A percentile compares a stretch with the other conserved stretches of the same genome.
phyloP scores from a whole-genome alignment of 805 yeast genomes.

The Candida michaelii region DNA sequence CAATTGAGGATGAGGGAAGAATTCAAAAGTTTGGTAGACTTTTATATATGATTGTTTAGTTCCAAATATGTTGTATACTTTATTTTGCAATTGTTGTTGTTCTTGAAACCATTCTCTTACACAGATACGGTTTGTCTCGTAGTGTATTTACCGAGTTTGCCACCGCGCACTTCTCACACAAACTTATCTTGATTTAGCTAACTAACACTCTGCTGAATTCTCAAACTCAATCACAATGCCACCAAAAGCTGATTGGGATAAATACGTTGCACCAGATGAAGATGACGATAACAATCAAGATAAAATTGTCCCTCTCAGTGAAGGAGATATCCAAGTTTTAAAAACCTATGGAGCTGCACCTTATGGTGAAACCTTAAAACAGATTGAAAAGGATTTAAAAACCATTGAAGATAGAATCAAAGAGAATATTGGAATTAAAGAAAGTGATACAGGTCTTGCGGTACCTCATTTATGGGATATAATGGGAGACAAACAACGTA shows the following conservation, averaged over 20 bases:
- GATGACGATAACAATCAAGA: conserved; percentile 62
- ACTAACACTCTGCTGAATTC: conserved; percentile 1
- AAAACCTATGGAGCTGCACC: conserved; percentile 99
- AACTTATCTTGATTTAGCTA: conserved; percentile 1
- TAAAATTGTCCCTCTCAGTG: conserved; percentile 82
- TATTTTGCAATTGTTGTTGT: too few relatives aligned
- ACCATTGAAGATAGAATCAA: conserved; percentile 83
- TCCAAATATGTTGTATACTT: too few relatives aligned
- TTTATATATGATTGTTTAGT: too few relatives aligned
- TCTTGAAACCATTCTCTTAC: too few relatives aligned
- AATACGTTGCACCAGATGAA: conserved; percentile 85
- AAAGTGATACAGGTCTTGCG: conserved; percentile 96
- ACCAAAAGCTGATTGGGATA: conserved; percentile 98
- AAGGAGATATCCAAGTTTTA: conserved; percentile 95
- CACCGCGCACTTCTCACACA: conserved; percentile 4
- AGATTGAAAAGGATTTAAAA: conserved; percentile 82
- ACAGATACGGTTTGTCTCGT: too few relatives aligned
- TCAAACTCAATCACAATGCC: conserved; percentile 6
- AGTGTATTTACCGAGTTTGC: conserved; percentile 3
- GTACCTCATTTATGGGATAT: conserved; percentile 98
- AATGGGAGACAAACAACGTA: conserved; percentile 90
- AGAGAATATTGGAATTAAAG: conserved; percentile 91
- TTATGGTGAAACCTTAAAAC: conserved; percentile 77
- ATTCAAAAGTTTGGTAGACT: too few relatives aligned
- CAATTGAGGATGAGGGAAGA: too few relatives aligned